Evolutionary conservation across 179 eudicot genomes (phyloP), one percentile per base, ranked within the genome.

Genomic region (Sideroxylon spinosum): DNA sequence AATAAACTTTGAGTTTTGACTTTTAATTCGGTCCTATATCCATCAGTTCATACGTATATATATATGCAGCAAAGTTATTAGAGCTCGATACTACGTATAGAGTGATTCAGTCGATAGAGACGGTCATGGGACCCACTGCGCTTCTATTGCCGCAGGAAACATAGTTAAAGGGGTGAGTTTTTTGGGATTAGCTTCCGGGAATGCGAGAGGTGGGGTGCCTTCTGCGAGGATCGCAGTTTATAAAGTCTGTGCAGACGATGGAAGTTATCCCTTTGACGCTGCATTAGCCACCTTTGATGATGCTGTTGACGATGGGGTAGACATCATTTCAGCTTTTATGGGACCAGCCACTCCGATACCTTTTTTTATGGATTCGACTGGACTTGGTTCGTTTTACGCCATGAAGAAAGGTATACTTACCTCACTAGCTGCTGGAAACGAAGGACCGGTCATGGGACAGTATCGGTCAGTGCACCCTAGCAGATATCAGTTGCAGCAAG

Each of bases 241-340:
- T 77, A 84, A 84, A 53, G 82, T 71, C 1, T 85, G 86, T 37
- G 6, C 68, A 6, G 12, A 6, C n/a, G 32, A 1, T 0, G 8
- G 11, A 1, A 65, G 7, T 0, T 86, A 86, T 69, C 0, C 0
- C 2, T n/a, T 7, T 0, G 63, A 46, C 0, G 80, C 75, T 28
- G 16, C 82, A 1, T 23, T 88, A 13, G 85, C 86, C 0, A 88
- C 79, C 6, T 88, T 88, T 68, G 86, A 88, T 28, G 79, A 82
- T 72, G 90, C 88, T 0, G 86, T 87, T 20, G 82, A 82, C 29
- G 90, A 87, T 29, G 90, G 86, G 10, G 90, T 87, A 0, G 90
- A 87, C 71, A 28, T 87, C 0, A 79, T 85, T 10, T 59, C 85
- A 7, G 23, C 74, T 20, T 86, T 86, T 0, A 0, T 84, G 2